Conservation (phyloP, 495 filamentous ascomycete genomes). For the Stereocaulon alpinum region DNA sequence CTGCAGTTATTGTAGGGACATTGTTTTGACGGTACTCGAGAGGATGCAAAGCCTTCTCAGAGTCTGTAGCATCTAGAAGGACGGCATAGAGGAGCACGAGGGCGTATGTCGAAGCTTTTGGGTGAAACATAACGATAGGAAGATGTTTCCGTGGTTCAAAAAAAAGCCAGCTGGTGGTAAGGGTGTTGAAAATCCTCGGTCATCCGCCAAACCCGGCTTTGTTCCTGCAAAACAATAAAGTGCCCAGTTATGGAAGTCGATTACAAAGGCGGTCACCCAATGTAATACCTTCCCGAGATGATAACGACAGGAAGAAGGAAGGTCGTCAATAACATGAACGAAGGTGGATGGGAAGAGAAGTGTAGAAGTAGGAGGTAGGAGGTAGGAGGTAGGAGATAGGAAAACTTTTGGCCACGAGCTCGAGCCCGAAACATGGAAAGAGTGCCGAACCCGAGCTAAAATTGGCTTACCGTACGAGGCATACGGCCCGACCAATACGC, state of each 20-base stretch:
- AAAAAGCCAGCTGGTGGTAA: background rate
- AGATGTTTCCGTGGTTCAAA: background rate
- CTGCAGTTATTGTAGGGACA: constrained; percentile 14
- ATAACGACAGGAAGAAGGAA: constrained; percentile 4
- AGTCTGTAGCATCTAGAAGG: constrained; percentile 4
- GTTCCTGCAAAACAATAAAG: background rate
- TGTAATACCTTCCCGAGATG: background rate
- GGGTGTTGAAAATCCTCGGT: background rate
- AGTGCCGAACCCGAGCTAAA: no score
- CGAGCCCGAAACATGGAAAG: no score
- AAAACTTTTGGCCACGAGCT: no score
- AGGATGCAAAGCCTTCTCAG: constrained; percentile 10
- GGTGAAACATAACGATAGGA: constrained; percentile 1
- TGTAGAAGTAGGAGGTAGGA: no score
- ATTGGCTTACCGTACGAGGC: no score
- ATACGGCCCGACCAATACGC: no score
- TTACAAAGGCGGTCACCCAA: no score
- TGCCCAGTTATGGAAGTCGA: background rate
- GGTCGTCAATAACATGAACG: background rate
- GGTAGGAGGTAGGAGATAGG: background rate
- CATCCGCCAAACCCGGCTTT: background rate
- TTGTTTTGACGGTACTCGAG: constrained; percentile 16
- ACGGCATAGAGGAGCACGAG: constrained; percentile 4
- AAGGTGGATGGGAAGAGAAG: background rate
- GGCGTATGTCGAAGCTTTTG: background rate